These are phyloP conservation scores for Boletus mariae DNA, from an alignment of 1,284 basidiomycete genomes.

Conservation along the genomic window DNA sequence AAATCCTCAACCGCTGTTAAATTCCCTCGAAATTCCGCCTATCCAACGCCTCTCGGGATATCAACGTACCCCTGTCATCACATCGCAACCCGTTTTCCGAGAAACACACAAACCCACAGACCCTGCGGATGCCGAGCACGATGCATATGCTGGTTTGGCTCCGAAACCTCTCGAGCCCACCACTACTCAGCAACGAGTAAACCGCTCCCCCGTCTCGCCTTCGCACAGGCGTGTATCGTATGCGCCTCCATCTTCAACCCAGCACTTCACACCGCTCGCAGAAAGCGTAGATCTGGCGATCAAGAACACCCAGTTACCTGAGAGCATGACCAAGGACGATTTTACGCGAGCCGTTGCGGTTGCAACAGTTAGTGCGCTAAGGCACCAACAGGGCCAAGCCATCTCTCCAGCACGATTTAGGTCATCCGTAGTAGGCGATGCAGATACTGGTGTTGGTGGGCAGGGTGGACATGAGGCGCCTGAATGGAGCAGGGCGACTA, in stretches of 20 bases:
- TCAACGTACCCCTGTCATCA: constrained; percentile 35
- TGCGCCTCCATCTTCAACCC: constrained; percentile 40
- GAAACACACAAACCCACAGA: constrained; percentile 45
- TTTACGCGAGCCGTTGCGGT: constrained; percentile 89
- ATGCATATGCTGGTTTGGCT: constrained; percentile 36
- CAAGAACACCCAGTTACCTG: constrained; percentile 60
- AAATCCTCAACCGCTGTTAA: constrained; percentile 85
- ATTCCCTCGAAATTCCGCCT: constrained; percentile 58
- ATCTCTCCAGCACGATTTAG: constrained; percentile 45
- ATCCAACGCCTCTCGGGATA: constrained; percentile 68
- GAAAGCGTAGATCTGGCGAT: constrained; percentile 76
- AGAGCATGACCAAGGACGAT: constrained; percentile 77
- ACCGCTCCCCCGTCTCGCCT: constrained; percentile 30
- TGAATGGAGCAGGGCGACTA: constrained; percentile 86
- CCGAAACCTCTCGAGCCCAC: constrained; percentile 20
- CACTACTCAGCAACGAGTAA: constrained; percentile 14
- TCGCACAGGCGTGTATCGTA: constrained; percentile 54
- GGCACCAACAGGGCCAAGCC: constrained; percentile 64
- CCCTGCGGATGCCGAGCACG: constrained; percentile 33
- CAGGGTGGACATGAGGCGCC: constrained; percentile 93
- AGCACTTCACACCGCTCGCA: constrained; percentile 62
- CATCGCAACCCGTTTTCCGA: constrained; percentile 25
- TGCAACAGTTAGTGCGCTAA: constrained; percentile 81
- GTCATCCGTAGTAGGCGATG: constrained; percentile 29
- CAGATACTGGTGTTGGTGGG: constrained; percentile 47